Base-by-base conservation (phyloP, 148 eudicot species). In the Rhododendron mucronatum region DNA sequence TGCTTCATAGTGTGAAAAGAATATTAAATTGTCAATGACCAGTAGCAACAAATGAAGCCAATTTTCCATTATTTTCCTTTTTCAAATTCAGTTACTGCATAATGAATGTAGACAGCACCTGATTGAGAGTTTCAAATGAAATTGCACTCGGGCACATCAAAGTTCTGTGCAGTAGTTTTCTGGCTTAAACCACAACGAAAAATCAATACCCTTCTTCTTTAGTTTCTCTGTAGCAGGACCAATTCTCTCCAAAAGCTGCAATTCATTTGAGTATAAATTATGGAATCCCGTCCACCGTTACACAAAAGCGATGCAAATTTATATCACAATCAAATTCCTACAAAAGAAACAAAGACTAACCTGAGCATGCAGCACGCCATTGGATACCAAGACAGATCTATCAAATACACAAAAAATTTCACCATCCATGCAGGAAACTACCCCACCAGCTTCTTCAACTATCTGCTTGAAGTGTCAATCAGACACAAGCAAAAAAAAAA, bases 391-490 rank as follows among this genome's bases (percentile, higher is more conserved):
- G 85, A 95, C 98, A 78, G 99, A 97, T 90, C 99, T 93, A 83
- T 97, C 99, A 84, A 89, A 97, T 16, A 97, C 98, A 82, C 91
- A 90, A 89, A 94, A 97, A 14, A 91, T 94, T 47, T 86, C 96
- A 63, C 98, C 99, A 86, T 97, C 99, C 98, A 97, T 97, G 84
- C 98, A 88, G 53, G 98, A 89, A 88, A 93, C 98, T 86, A 93
- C 89, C 80, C 99, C 98, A 84, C 98, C 99, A 81, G 99, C 99
- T 91, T 95, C 99, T 92, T 97, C 99, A 88, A 95, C 99, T 86
- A 97, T 95, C 99, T 97, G 93, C 88, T 81, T 37, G 55, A 87
- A 55, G 78, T 83, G 41, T 59, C 83, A 81, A 55, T 82, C 37
- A 28, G 39, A 65, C 50, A 84, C 63, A 65, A 1, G 13, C 63